These are phyloP conservation scores for Endocarpon pusillum DNA, from an alignment of 495 filamentous ascomycete genomes.

Conservation along the genomic window DNA sequence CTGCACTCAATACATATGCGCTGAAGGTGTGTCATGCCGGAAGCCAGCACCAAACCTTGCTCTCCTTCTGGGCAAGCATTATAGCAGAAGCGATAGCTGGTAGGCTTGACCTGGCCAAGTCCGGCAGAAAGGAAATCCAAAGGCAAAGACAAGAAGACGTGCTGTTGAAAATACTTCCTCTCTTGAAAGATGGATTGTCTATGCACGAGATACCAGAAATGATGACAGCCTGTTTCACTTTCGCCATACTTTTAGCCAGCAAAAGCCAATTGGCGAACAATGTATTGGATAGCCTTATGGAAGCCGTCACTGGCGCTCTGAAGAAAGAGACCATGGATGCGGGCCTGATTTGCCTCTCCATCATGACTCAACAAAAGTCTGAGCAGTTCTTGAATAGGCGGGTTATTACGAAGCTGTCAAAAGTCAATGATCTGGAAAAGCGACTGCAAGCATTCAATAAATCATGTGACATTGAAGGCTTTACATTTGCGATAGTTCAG, in stretches of 20 bases:
- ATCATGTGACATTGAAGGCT: too few species aligned
- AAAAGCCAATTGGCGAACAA: slow-evolving; percentile 62
- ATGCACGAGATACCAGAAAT: slow-evolving; percentile 58
- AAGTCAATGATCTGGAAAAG: too few species aligned
- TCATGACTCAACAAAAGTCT: slow-evolving; percentile 62
- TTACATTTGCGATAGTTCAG: too few species aligned
- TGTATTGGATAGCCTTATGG: slow-evolving; percentile 66
- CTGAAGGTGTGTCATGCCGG: slow-evolving; percentile 46
- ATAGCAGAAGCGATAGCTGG: slow-evolving; percentile 64
- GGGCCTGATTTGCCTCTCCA: slow-evolving; percentile 63
- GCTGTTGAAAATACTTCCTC: slow-evolving; percentile 52
- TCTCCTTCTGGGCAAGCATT: slow-evolving; percentile 78
- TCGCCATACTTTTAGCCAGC: slow-evolving; percentile 64
- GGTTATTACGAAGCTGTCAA: too few species aligned
- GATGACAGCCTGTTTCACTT: slow-evolving; percentile 76
- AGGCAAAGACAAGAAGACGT: slow-evolving; percentile 63
- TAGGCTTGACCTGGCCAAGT: slow-evolving; percentile 58
- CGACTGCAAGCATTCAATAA: too few species aligned
- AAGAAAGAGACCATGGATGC: slow-evolving; percentile 47
- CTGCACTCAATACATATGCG: slow-evolving; percentile 55
- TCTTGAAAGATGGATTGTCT: slow-evolving; percentile 56
- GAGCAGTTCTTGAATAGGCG: too few species aligned
- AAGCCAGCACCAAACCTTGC: slow-evolving; percentile 53
- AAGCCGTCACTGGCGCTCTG: slow-evolving; percentile 62
- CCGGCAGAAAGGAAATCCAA: slow-evolving; percentile 49